Conservation (phyloP, 1,284 basidiomycete species). For the Paramarasmius palmivorus region DNA sequence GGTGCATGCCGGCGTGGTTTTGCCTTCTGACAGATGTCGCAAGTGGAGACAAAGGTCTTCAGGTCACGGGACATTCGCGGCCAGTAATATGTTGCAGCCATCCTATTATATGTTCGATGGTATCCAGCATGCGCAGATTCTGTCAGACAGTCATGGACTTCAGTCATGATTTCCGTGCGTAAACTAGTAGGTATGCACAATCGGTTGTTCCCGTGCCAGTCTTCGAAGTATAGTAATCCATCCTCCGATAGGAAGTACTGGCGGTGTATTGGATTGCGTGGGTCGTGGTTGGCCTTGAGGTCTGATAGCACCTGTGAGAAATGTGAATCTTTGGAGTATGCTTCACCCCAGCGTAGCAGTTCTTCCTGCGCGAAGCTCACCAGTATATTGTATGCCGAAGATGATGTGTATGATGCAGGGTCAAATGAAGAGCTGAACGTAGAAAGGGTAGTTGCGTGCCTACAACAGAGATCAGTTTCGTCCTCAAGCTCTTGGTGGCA, state of each 20-base stretch:
- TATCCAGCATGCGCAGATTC: conserved; percentile 32
- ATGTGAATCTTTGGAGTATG: too few relatives aligned
- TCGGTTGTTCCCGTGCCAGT: conserved; percentile 19
- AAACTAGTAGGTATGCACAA: conserved; percentile 24
- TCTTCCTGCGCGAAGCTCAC: too few relatives aligned
- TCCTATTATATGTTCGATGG: conserved; percentile 22
- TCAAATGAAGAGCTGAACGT: too few relatives aligned
- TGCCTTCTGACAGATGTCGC: conserved; percentile 32
- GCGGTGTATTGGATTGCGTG: neutral
- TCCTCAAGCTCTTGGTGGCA: too few relatives aligned
- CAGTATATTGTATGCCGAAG: too few relatives aligned
- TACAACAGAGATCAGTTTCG: too few relatives aligned
- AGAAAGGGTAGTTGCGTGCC: too few relatives aligned
- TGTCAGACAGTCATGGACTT: conserved; percentile 24
- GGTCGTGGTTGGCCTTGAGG: too few relatives aligned
- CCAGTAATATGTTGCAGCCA: conserved; percentile 28
- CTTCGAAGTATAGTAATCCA: conserved; percentile 25
- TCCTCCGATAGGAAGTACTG: conserved; percentile 20
- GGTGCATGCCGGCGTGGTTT: conserved; percentile 25
- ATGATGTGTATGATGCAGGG: too few relatives aligned
- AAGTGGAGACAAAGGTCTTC: conserved; percentile 23
- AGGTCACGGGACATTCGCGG: conserved; percentile 23
- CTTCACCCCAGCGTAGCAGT: too few relatives aligned
- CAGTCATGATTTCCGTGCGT: conserved; percentile 19
- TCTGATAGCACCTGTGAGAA: too few relatives aligned